These are phyloP conservation scores for Ministeria vibrans DNA, from an alignment of 78 protist genomes.

Conservation along the genomic window DNA sequence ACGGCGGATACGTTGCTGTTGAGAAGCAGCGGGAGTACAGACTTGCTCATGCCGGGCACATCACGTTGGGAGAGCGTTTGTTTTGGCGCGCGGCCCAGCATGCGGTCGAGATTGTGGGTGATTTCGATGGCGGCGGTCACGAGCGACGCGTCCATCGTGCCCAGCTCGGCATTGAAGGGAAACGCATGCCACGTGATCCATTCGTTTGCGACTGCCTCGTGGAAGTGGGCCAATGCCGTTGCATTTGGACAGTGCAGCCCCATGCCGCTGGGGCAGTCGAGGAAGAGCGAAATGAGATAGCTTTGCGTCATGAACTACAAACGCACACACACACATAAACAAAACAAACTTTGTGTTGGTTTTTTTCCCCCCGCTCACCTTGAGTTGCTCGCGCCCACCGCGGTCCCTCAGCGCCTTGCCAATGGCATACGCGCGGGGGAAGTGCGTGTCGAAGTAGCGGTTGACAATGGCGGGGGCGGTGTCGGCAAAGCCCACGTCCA, in stretches of 20 bases:
- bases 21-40: neutral
- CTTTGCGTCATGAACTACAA: too few relatives aligned
- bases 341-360: too few relatives aligned
- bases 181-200: neutral
- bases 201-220: neutral
- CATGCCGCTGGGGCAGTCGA: neutral
- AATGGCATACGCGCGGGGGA: neutral
- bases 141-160: neutral
- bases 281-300: neutral
- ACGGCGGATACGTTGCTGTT: neutral
- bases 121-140: neutral
- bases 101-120: neutral
- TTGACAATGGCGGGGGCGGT: neutral
- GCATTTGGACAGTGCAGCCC: neutral
- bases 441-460: neutral
- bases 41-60: neutral
- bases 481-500: slow-evolving; percentile 2
- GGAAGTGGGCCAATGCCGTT: neutral
- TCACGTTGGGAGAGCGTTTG: slow-evolving; percentile 4
- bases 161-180: neutral
- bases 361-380: too few relatives aligned
- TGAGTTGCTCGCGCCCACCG: too few relatives aligned
- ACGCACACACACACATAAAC: too few relatives aligned
- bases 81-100: neutral
- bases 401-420: neutral